Conservation (phyloP, 768 basidiomycete species). For the Rhizopogon salebrosus region DNA sequence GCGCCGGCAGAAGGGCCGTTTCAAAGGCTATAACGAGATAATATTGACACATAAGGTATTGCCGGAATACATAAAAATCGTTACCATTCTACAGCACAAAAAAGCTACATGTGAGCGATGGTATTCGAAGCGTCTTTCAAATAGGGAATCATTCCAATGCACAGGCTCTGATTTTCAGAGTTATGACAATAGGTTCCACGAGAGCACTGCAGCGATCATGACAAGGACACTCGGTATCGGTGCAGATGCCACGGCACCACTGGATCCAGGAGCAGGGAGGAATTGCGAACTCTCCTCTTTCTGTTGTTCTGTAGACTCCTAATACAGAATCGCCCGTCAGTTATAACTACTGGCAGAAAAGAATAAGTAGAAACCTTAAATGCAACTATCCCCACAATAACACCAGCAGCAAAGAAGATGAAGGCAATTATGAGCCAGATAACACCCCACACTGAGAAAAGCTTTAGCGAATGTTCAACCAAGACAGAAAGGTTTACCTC, state of each 20-base stretch:
- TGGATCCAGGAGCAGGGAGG: conserved; percentile 55
- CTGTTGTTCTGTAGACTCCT: conserved; percentile 63
- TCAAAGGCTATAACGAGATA: not conserved
- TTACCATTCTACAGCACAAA: not conserved
- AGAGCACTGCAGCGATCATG: conserved; percentile 14
- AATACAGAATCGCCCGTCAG: not conserved
- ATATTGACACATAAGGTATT: not conserved
- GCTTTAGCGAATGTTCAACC: not conserved
- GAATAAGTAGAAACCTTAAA: conserved; percentile 60
- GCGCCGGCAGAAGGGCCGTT: not conserved
- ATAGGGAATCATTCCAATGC: not conserved
- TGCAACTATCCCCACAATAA: conserved; percentile 71
- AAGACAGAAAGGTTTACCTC: conserved; percentile 38
- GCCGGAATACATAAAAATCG: not conserved
- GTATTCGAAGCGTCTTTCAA: not conserved
- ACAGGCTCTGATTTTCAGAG: not conserved
- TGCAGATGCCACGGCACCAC: conserved; percentile 28
- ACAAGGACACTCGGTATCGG: conserved; percentile 19
- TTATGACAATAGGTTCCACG: conserved; percentile 15
- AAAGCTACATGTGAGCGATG: not conserved
- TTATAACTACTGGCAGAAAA: no score
- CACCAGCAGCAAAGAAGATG: conserved; percentile 66
- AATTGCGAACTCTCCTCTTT: conserved; percentile 46
- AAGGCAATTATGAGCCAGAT: conserved; percentile 80
- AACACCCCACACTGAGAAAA: conserved; percentile 71